Percentiles rank a stretch among this genome's conserved stretches.
These are phyloP conservation scores for Pseudocercospora fijiensis DNA, from an alignment of 2,329 filamentous ascomycete genomes.

Conservation along the genomic window DNA sequence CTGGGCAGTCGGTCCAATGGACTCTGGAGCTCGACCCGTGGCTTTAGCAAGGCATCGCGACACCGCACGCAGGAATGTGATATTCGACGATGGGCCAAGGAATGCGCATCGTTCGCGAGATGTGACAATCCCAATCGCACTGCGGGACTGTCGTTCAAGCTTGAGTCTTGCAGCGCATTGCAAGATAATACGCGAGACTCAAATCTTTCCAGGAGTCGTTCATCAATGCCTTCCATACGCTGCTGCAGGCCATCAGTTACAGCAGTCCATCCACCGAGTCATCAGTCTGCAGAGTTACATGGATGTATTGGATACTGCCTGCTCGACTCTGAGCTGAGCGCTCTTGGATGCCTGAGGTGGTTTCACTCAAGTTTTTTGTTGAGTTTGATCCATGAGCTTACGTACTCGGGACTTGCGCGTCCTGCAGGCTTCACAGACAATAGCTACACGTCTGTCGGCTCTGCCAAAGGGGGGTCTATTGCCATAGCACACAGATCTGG, in stretches of 20 bases:
- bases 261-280: background rate
- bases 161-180: constrained; percentile 6
- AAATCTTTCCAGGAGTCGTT: constrained; percentile 7
- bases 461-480: background rate
- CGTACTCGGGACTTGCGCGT: background rate
- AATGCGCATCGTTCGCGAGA: constrained; percentile 12
- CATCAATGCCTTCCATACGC: constrained; percentile 15
- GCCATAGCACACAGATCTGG: background rate
- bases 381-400: background rate
- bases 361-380: background rate
- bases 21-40: background rate
- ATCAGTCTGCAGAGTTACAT: background rate
- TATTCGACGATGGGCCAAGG: constrained; percentile 21
- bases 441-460: constrained; percentile 11
- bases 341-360: constrained; percentile 15
- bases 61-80: constrained; percentile 17
- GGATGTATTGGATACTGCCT: background rate
- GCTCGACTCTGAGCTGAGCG: constrained; percentile 15
- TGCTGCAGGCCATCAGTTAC: constrained; percentile 8
- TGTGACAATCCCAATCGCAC: constrained; percentile 15
- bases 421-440: constrained; percentile 10
- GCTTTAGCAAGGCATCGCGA: constrained; percentile 9
- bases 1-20: background rate
- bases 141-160: background rate
- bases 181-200: background rate